These are phyloP conservation scores for Saposhnikovia divaricata DNA, from an alignment of 129 eudicot species.

Conservation along the genomic window DNA sequence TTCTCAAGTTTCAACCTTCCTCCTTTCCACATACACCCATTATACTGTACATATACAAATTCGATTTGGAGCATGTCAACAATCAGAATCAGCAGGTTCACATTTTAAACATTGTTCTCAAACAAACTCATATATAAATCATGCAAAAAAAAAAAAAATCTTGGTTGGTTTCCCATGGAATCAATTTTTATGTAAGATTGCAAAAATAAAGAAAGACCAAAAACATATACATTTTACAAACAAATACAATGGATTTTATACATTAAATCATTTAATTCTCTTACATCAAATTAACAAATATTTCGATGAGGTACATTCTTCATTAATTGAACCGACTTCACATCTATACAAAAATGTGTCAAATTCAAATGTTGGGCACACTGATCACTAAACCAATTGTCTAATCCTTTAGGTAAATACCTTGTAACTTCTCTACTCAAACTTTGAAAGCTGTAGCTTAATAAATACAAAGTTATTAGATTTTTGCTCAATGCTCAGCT, in stretches of 20 bases:
- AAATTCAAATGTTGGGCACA: neutral
- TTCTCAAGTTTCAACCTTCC: conserved; percentile 83
- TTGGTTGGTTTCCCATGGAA: neutral
- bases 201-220: too few species aligned
- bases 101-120: neutral
- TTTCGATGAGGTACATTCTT: neutral
- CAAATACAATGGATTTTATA: neutral
- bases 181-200: neutral
- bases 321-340: neutral
- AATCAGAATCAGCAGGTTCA: neutral
- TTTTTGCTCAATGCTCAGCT: neutral
- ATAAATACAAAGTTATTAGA: too few species aligned
- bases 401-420: too few species aligned
- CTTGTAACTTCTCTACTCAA: too few species aligned
- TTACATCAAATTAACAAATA: neutral
- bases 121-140: neutral
- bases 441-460: too few species aligned
- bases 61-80: neutral
- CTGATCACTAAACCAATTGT: too few species aligned
- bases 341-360: neutral
- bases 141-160: neutral
- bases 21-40: conserved; percentile 98
- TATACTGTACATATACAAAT: conserved; percentile 41
- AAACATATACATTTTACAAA: too few species aligned
- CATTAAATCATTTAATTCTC: neutral